phyloP scores from a whole-genome alignment of 257 asterid genomes.

The Salvia splendens region DNA sequence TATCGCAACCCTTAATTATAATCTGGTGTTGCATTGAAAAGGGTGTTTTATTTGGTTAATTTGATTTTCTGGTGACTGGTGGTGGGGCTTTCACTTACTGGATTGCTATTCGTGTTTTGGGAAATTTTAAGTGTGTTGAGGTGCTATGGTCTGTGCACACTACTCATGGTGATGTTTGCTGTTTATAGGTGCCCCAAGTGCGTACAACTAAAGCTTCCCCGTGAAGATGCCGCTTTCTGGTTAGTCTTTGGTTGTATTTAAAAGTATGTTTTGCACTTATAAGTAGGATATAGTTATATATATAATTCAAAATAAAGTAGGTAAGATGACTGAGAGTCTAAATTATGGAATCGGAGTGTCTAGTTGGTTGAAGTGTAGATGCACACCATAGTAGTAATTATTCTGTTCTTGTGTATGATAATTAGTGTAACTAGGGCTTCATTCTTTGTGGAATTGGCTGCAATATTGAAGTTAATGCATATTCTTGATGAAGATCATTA shows the following conservation, averaged over 20 bases:
- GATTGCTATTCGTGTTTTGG: neutral
- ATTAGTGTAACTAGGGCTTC: neutral
- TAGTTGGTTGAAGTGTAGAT: neutral
- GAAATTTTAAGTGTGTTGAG: neutral
- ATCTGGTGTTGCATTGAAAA: constrained; percentile 1
- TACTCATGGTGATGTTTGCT: constrained; percentile 23
- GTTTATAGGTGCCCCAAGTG: constrained; percentile 89
- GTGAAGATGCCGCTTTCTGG: constrained; percentile 98
- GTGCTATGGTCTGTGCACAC: neutral
- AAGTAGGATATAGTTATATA: neutral
- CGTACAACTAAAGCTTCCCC: constrained; percentile 87
- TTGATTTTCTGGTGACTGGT: constrained; percentile 8
- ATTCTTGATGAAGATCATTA: constrained; percentile 26
- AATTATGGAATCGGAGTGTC: neutral
- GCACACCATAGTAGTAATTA: neutral
- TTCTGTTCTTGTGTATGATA: constrained; percentile 1
- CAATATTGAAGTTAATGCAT: constrained; percentile 12
- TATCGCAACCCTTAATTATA: constrained; percentile 9
- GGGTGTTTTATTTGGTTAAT: neutral
- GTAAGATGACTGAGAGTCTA: neutral
- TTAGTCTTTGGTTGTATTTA: constrained; percentile 44
- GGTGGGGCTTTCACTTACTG: neutral
- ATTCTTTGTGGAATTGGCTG: constrained; percentile 6
- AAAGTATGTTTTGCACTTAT: neutral
- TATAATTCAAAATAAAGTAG: neutral